These are phyloP conservation scores for Nosema muscidifuracis DNA, from an alignment of 371 early-diverging fungal species.

Conservation along the genomic window DNA sequence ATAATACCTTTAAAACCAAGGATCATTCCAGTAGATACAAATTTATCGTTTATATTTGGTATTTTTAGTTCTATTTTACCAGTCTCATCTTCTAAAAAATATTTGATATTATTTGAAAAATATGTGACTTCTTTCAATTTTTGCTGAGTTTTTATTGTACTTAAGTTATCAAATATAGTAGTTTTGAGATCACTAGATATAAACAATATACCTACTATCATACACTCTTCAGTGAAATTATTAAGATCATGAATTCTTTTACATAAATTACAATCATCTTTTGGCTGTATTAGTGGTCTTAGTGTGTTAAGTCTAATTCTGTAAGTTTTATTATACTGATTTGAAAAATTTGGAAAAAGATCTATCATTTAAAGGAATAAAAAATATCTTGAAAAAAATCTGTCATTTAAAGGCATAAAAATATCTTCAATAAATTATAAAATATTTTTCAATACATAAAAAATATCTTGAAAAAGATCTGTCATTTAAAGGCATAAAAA, in stretches of 20 bases:
- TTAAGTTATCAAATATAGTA: conserved; percentile 38
- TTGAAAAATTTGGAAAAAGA: conserved; percentile 6
- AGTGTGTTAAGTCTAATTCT: conserved; percentile 31
- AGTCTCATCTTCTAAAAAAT: conserved; percentile 47
- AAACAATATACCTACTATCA: conserved; percentile 40
- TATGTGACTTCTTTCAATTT: conserved; percentile 15
- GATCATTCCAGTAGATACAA: conserved; percentile 46
- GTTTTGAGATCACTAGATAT: conserved; percentile 33
- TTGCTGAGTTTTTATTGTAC: conserved; percentile 5
- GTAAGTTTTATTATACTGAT: conserved; percentile 43
- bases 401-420: too few relatives aligned
- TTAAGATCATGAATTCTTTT: conserved; percentile 14
- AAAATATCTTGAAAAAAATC: too few relatives aligned
- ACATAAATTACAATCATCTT: not conserved
- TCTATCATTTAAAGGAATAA: not conserved
- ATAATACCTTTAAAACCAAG: conserved; percentile 37
- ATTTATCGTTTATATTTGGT: not conserved
- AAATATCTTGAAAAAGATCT: too few relatives aligned
- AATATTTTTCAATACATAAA: too few relatives aligned
- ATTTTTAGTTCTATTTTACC: conserved; percentile 39
- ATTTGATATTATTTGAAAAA: conserved; percentile 18
- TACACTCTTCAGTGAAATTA: not conserved
- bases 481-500: too few relatives aligned
- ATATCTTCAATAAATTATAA: too few relatives aligned
- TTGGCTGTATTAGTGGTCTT: not conserved